phyloP scores from a whole-genome alignment of 2,329 filamentous ascomycete species.

The Fusarium staphyleae region DNA sequence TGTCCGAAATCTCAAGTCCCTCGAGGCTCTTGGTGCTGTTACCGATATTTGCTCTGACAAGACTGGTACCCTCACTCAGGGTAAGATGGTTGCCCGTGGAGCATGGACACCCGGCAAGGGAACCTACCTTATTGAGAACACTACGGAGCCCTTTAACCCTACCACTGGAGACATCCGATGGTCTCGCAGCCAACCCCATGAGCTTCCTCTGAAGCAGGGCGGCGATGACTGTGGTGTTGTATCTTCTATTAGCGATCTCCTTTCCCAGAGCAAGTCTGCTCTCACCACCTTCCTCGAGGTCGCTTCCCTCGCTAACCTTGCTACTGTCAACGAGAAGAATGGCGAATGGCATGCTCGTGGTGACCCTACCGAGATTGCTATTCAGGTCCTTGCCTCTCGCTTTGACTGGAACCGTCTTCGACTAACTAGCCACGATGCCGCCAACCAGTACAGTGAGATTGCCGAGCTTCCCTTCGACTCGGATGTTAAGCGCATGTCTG shows the following conservation, averaged over 20 bases:
- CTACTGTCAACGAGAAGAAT: slow-evolving; percentile 54
- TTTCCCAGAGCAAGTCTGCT: slow-evolving; percentile 49
- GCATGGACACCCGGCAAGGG: slow-evolving; percentile 66
- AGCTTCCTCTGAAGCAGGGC: slow-evolving; percentile 49
- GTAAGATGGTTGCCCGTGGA: slow-evolving; percentile 69
- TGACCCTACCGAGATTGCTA: slow-evolving; percentile 74
- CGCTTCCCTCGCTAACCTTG: slow-evolving; percentile 64
- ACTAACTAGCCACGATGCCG: slow-evolving; percentile 54
- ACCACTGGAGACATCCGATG: slow-evolving; percentile 57
- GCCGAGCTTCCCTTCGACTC: slow-evolving; percentile 76
- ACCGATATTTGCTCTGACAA: slow-evolving; percentile 64
- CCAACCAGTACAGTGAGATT: slow-evolving; percentile 61
- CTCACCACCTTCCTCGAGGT: slow-evolving; percentile 65
- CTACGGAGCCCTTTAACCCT: slow-evolving; percentile 64
- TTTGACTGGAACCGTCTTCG: slow-evolving; percentile 66
- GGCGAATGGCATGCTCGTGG: slow-evolving; percentile 66
- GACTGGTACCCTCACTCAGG: slow-evolving; percentile 67
- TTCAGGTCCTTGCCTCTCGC: slow-evolving; percentile 73
- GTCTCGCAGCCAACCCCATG: slow-evolving; percentile 46
- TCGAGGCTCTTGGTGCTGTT: slow-evolving; percentile 68
- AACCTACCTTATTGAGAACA: slow-evolving; percentile 63
- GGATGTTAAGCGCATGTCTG: slow-evolving; percentile 77
- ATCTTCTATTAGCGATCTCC: slow-evolving; percentile 44
- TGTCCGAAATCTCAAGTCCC: slow-evolving; percentile 58
- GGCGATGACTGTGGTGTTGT: slow-evolving; percentile 38